Percentiles rank a stretch among this genome's conserved stretches.
Conservation (phyloP, 257 asterid species). For the Solanum etuberosum region DNA sequence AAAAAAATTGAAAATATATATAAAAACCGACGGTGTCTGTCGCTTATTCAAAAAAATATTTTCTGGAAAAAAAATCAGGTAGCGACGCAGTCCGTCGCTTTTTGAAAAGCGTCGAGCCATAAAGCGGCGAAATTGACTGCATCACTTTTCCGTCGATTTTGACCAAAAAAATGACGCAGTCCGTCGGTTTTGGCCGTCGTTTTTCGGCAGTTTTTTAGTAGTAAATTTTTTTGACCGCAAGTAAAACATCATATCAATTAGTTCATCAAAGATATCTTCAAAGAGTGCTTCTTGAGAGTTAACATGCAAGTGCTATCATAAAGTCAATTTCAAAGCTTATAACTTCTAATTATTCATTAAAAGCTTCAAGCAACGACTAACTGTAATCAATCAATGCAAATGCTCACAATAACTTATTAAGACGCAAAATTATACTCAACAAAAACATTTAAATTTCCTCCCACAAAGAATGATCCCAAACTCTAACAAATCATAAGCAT, state of each 20-base stretch:
- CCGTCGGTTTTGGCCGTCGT: too few species aligned
- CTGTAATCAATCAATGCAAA: background rate
- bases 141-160: too few species aligned
- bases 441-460: background rate
- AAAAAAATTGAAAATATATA: too few species aligned
- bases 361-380: background rate
- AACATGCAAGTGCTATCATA: background rate
- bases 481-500: background rate
- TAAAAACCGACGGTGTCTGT: too few species aligned
- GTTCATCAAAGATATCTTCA: background rate
- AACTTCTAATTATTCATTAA: background rate
- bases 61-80: too few species aligned
- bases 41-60: too few species aligned
- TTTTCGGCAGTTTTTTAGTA: too few species aligned
- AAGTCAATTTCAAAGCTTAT: background rate
- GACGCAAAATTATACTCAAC: background rate
- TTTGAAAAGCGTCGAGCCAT: too few species aligned
- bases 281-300: background rate
- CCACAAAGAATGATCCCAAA: background rate
- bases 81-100: too few species aligned
- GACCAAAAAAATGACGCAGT: too few species aligned
- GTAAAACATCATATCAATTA: background rate
- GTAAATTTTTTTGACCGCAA: too few species aligned
- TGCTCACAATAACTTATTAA: background rate
- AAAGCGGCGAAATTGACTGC: too few species aligned